phyloP scores from a whole-genome alignment of 1,139 yeast genomes.

The Pichia sorboxylosa region DNA sequence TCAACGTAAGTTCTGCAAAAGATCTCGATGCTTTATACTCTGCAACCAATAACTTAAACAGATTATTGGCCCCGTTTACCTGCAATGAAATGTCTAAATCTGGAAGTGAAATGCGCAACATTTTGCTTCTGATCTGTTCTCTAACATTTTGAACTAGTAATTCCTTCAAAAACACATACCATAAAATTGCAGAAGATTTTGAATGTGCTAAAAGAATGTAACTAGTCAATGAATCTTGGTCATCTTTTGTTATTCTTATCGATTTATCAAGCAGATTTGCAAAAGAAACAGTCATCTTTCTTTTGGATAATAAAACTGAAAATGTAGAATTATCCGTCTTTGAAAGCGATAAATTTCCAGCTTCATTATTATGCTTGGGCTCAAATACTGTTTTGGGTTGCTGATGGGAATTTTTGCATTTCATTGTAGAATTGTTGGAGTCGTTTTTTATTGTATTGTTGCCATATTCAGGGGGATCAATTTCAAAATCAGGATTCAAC shows the following conservation, averaged over 20 bases:
- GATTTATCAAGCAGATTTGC: constrained; percentile 65
- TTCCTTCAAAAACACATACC: constrained; percentile 51
- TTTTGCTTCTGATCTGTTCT: constrained; percentile 13
- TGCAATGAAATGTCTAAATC: constrained; percentile 34
- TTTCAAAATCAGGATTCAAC: background rate
- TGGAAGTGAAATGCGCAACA: constrained; percentile 39
- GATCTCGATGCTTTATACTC: constrained; percentile 1
- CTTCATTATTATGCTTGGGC: too few species aligned
- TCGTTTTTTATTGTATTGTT: too few species aligned
- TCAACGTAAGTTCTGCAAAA: constrained; percentile 12
- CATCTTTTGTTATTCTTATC: constrained; percentile 32
- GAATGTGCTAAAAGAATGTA: constrained; percentile 49
- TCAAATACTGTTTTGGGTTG: too few species aligned
- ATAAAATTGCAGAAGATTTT: constrained; percentile 39
- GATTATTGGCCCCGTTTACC: constrained; percentile 21
- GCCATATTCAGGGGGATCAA: background rate
- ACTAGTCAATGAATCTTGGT: constrained; percentile 20
- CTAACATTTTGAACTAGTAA: constrained; percentile 23
- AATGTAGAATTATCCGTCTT: constrained; percentile 6
- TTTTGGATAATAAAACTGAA: constrained; percentile 15
- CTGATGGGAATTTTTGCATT: too few species aligned
- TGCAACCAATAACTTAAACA: constrained; percentile 4
- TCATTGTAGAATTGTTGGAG: background rate
- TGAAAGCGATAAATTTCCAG: too few species aligned
- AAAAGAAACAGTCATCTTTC: constrained; percentile 32